Percentiles rank a stretch among this genome's conserved stretches.
Evolutionary conservation across 2,329 filamentous ascomycete species (phyloP).

Genomic region (Colletotrichum tropicicola): DNA sequence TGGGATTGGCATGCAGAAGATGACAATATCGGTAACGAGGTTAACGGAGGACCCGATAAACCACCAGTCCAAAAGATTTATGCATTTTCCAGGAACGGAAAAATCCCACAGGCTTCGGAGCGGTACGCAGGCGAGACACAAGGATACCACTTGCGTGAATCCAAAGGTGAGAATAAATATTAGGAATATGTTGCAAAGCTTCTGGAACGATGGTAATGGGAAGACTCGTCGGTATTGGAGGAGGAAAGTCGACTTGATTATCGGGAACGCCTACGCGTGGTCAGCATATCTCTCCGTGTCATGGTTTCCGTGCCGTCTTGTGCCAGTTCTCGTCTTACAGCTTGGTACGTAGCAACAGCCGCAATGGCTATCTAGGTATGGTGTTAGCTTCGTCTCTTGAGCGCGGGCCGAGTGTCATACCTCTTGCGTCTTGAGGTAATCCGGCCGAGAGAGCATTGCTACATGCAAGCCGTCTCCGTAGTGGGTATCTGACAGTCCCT

Average conservation of each 20-base stretch:
- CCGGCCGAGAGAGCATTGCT: not conserved
- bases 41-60: constrained; percentile 38
- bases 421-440: constrained; percentile 12
- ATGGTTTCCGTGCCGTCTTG: fast-evolving
- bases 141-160: constrained; percentile 37
- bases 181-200: constrained; percentile 35
- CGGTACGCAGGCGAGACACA: constrained; percentile 38
- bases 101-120: constrained; percentile 36
- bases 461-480: constrained; percentile 16
- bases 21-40: constrained; percentile 36
- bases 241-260: constrained; percentile 45
- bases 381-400: not conserved
- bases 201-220: constrained; percentile 33
- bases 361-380: not conserved
- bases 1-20: constrained; percentile 37
- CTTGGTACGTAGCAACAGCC: constrained; percentile 3
- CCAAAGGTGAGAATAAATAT: constrained; percentile 38
- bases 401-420: not conserved
- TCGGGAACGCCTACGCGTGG: not conserved
- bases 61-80: constrained; percentile 38
- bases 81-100: constrained; percentile 32
- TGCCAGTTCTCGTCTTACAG: not conserved
- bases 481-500: not conserved
- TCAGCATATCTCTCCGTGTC: not conserved
- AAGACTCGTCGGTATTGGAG: constrained; percentile 50